A percentile compares a stretch with the other conserved stretches of the same genome.
phyloP scores from a whole-genome alignment of 257 asterid genomes.

The Plantago ovata region DNA sequence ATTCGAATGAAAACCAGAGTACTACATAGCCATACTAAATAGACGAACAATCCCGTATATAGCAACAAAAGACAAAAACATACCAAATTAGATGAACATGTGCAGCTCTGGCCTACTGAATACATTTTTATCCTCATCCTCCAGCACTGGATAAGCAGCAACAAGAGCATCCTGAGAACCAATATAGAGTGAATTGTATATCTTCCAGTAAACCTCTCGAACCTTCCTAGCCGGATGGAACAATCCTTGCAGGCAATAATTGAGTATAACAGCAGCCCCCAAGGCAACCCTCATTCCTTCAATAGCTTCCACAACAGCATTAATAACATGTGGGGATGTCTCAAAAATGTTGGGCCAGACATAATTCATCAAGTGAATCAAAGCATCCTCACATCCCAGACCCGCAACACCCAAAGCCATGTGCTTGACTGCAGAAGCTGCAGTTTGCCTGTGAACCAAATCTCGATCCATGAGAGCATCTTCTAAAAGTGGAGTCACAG shows the following conservation, averaged over 20 bases:
- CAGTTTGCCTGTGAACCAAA: slow-evolving; percentile 81
- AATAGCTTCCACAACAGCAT: slow-evolving; percentile 89
- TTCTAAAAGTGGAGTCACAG: slow-evolving; percentile 83
- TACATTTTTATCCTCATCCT: slow-evolving; percentile 57
- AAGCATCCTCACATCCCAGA: slow-evolving; percentile 86
- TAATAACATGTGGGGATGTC: slow-evolving; percentile 85
- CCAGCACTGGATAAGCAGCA: slow-evolving; percentile 79
- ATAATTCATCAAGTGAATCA: slow-evolving; percentile 70
- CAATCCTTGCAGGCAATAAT: slow-evolving; percentile 84
- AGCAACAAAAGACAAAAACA: neutral
- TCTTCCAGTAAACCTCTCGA: slow-evolving; percentile 91
- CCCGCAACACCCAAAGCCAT: slow-evolving; percentile 94
- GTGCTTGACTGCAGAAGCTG: slow-evolving; percentile 89
- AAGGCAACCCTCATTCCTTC: slow-evolving; percentile 92
- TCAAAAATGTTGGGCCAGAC: slow-evolving; percentile 93
- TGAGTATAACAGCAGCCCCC: slow-evolving; percentile 74
- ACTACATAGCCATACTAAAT: neutral
- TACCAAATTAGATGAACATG: slow-evolving; percentile 52
- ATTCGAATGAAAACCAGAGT: no score
- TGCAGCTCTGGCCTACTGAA: slow-evolving; percentile 69
- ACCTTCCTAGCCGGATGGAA: slow-evolving; percentile 95
- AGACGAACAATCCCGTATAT: neutral
- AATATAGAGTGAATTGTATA: slow-evolving; percentile 72
- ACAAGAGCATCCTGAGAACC: slow-evolving; percentile 89
- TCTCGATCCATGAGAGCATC: slow-evolving; percentile 95